These are phyloP conservation scores for Circinella umbellata DNA, from an alignment of 371 early-diverging fungal species.

Conservation along the genomic window DNA sequence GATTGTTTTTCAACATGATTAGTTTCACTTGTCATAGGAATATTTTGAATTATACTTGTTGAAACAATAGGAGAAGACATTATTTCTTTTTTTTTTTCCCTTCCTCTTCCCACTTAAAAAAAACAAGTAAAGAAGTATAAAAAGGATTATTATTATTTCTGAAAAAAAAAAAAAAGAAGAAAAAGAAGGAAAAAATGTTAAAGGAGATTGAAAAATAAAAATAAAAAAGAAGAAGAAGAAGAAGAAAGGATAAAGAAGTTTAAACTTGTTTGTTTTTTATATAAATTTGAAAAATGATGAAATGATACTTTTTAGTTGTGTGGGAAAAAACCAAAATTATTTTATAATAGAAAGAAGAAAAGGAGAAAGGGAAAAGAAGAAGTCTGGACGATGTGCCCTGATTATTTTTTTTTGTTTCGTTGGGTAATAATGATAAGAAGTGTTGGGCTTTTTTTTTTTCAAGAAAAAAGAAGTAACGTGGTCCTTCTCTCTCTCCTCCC, in stretches of 20 bases:
- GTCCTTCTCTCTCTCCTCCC: no score
- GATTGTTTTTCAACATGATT: slow-evolving; percentile 5
- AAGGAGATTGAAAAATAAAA: background rate
- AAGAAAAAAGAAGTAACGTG: no score
- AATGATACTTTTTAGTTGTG: background rate
- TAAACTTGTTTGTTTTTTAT: no score
- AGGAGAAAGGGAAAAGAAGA: background rate
- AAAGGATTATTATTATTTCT: background rate
- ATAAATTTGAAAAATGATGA: background rate
- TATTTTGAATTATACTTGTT: background rate
- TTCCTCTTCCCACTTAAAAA: no score
- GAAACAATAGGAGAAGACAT: no score
- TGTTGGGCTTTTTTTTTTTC: no score
- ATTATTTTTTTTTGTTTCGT: background rate
- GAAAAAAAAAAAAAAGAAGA: background rate
- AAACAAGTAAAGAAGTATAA: no score
- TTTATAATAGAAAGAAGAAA: slow-evolving; percentile 5
- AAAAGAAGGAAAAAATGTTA: background rate
- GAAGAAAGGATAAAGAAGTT: slow-evolving; percentile 1
- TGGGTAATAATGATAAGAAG: no score
- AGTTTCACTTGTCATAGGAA: background rate
- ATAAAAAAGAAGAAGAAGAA: slow-evolving; percentile 5
- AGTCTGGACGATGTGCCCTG: background rate
- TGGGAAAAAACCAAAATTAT: slow-evolving; percentile 5
- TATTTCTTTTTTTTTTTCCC: no score